Evolutionary conservation across 2,329 filamentous ascomycete species (phyloP), one percentile per base, ranked within the genome.

Genomic region (Exophiala oligosperma): DNA sequence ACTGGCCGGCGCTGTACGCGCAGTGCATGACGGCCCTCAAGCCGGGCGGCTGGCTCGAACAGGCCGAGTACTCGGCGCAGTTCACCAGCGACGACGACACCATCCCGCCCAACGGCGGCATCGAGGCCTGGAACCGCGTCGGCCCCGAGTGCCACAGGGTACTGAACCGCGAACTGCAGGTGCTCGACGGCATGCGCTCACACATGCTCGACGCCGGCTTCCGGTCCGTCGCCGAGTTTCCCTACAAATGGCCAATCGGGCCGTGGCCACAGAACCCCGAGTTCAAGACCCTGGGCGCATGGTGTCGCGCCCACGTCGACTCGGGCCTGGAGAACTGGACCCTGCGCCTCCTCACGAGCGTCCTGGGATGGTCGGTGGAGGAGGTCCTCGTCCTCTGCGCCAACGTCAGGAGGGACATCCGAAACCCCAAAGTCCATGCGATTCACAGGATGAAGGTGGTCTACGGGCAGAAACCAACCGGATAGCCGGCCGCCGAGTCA

Each of bases 1-100:
- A 86, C 65, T 86, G 83, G 82, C 75, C 75, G 5, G 56, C 46
- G 12, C 49, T 67, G 38, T 59, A 66, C 44, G 35, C 52, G 8
- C 59, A 62, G 44, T 63, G 67, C 49, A 66, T 67, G 46, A 57
- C 65, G 3, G 62, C 65, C 43, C 64, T 63, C 12, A 65, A 68
- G 23, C 76, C 77, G 0, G 78, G 76, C 23, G 77, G 76, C 26
- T 77, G 69, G 65, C 67, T 79, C 17, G 77, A 81, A 47, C 68
- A 61, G 17, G 55, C 58, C 2, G 61, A 64, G 28, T 58, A 60
- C 24, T 49, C 52, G 7, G 58, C 58, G 23, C 47, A 64, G 35
- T 62, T 62, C 41, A 57, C 53, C 29, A 43, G 50, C 24, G 63
- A 65, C 41, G 76, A 80, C 52, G 73, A 67, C 9, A 74, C 68